Evolutionary conservation across 2,329 filamentous ascomycete genomes (phyloP), one percentile per base, ranked within the genome.

Genomic region (Coniochaeta prunicola): DNA sequence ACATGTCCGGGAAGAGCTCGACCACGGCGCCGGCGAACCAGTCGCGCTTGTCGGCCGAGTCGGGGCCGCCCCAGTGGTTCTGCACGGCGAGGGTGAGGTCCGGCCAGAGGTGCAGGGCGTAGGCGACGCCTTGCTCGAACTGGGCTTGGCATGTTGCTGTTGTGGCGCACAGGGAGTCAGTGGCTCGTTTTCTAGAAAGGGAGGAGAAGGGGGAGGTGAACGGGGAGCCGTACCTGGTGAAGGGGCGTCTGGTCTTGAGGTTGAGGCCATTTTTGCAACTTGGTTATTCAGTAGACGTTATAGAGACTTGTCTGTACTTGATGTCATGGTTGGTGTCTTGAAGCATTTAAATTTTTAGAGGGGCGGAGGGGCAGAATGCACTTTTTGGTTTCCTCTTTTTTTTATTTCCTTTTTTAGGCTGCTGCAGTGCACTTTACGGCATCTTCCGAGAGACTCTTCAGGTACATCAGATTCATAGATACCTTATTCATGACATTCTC

Each of bases 11-110:
- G 66, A 97, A 88, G 62, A 96, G 84, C 28, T 96, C 91, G 60
- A 87, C 88, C 57, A 97, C 81, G 48, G 89, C 90, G 63, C 92
- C 92, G 57, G 90, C 93, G 68, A 99, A 90, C 93, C 92, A 97
- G 80, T 96, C 93, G 68, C 93, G 89, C 78, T 97, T 97, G 74
- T 96, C 91, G 61, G 80, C 73, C 24, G 86, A 88, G 69, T 91
- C 86, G 42, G 90, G 85, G 2, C 93, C 94, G 67, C 93, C 94
- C 89, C 92, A 96, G 75, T 85, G 81, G 72, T 91, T 91, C 71
- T 90, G 84, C 50, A 97, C 90, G 53, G 94, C 91, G 69, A 96
- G 86, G 55, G 88, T 89, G 58, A 99, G 87, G 33, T 91, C 88
- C 8, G 89, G 87, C 94, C 94, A 99, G 69, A 90, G 84, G 77